Percentiles rank a stretch among this genome's conserved stretches.
Conservation (phyloP, 768 basidiomycete species). For the Calocybe indica region DNA sequence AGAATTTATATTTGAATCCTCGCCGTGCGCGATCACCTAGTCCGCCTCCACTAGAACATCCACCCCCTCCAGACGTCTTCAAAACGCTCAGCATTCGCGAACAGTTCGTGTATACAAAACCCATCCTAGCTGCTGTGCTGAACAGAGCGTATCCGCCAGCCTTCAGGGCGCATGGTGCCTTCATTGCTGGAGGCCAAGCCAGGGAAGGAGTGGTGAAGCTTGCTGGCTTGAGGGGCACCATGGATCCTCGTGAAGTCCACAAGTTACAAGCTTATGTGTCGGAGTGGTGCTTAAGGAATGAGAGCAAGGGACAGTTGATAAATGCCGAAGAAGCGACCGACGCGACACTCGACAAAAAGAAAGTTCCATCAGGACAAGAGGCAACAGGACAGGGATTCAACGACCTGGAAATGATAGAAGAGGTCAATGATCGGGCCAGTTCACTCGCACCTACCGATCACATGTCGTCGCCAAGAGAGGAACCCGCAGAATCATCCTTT, state of each 20-base stretch:
- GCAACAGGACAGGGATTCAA: too few species aligned
- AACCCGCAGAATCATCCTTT: too few species aligned
- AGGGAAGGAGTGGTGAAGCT: conserved; percentile 32
- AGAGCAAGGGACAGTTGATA: conserved; percentile 7
- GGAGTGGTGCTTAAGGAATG: conserved; percentile 39
- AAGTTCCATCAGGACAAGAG: too few species aligned
- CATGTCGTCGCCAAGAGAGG: too few species aligned
- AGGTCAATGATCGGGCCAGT: too few species aligned
- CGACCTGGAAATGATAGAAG: too few species aligned
- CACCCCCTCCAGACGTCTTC: conserved; percentile 39
- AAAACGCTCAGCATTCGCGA: conserved; percentile 40
- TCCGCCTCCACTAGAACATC: conserved; percentile 34
- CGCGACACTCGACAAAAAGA: too few species aligned
- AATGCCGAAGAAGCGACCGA: conserved; percentile 7
- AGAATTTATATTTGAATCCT: conserved; percentile 19
- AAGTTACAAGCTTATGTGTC: conserved; percentile 26
- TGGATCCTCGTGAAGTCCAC: conserved; percentile 34
- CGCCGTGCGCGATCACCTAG: conserved; percentile 24
- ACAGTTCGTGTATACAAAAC: conserved; percentile 64
- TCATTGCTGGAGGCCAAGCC: conserved; percentile 52
- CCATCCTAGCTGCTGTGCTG: conserved; percentile 55
- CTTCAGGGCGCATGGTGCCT: conserved; percentile 38
- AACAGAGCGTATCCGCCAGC: conserved; percentile 52
- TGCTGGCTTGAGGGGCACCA: conserved; percentile 31
- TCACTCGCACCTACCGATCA: too few species aligned